Conservation (phyloP, 2,329 filamentous ascomycete genomes). For the Seiridium cupressi region DNA sequence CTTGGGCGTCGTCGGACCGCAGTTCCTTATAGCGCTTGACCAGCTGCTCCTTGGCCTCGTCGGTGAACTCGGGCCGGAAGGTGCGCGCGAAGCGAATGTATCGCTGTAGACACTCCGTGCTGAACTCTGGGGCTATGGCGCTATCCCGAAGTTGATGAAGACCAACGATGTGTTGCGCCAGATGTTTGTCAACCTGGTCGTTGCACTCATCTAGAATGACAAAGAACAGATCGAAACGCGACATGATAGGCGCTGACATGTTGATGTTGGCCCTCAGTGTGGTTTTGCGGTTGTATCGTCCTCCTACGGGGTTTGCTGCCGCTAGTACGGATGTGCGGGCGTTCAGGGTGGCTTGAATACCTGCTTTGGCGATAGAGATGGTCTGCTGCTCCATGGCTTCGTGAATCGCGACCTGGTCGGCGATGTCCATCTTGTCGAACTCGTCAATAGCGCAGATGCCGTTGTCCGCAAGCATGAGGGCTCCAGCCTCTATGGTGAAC, state of each 20-base stretch:
- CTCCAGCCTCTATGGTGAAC: conserved; percentile 97
- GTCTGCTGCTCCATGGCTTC: conserved; percentile 99
- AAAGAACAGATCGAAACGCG: conserved; percentile 97
- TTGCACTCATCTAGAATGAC: conserved; percentile 97
- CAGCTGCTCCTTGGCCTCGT: conserved; percentile 79
- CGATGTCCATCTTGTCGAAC: conserved; percentile 99
- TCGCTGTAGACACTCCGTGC: conserved; percentile 91
- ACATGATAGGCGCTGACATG: conserved; percentile 99
- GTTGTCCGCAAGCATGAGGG: conserved; percentile 94
- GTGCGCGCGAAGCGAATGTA: conserved; percentile 96
- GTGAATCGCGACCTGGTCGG: conserved; percentile 96
- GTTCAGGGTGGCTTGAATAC: conserved; percentile 96
- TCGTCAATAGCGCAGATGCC: conserved; percentile 98
- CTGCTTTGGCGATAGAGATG: conserved; percentile 97
- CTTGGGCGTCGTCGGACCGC: conserved; percentile 87
- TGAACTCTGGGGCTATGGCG: conserved; percentile 89
- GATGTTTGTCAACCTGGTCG: conserved; percentile 82
- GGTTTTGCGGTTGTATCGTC: conserved; percentile 95
- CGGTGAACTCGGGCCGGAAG: conserved; percentile 89
- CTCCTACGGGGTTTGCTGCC: conserved; percentile 92
- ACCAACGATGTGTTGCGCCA: conserved; percentile 91
- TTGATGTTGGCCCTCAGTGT: conserved; percentile 95
- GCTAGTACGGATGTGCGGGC: conserved; percentile 93
- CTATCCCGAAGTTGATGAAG: conserved; percentile 92
- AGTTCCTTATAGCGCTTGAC: conserved; percentile 96